Conservation (phyloP, 1,139 yeast genomes). For the Zygoascus sp. region DNA sequence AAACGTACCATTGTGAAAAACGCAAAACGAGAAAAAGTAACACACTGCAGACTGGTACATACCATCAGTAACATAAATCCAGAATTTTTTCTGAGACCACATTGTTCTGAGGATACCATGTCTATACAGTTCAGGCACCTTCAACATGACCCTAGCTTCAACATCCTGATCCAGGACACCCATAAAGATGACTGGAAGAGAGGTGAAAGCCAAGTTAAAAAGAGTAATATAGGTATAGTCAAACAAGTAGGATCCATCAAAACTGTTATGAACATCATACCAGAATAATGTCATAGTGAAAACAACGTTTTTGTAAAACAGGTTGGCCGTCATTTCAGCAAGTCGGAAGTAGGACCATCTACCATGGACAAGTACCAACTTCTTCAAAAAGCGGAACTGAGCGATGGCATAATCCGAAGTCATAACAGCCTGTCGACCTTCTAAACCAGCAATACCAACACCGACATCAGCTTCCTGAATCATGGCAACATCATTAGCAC, state of each 20-base stretch:
- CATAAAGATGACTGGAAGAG: constrained; percentile 85
- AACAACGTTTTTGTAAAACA: constrained; percentile 87
- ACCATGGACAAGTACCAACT: constrained; percentile 84
- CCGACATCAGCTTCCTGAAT: constrained; percentile 98
- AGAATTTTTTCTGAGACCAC: constrained; percentile 75
- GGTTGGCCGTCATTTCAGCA: constrained; percentile 89
- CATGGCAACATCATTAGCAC: constrained; percentile 98
- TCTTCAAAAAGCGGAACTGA: constrained; percentile 78
- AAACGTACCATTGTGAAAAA: constrained; percentile 55
- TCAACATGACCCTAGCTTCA: constrained; percentile 66
- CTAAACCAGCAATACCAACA: constrained; percentile 97
- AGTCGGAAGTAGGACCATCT: constrained; percentile 93
- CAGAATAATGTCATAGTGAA: constrained; percentile 87
- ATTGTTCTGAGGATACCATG: constrained; percentile 79
- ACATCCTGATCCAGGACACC: constrained; percentile 95
- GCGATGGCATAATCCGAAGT: constrained; percentile 96
- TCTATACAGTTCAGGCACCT: constrained; percentile 83
- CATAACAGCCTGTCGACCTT: constrained; percentile 99
- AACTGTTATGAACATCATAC: constrained; percentile 82
- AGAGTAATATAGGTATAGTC: constrained; percentile 91
- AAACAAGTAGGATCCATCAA: constrained; percentile 87
- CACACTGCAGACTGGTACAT: constrained; percentile 81
- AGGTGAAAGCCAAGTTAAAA: constrained; percentile 91
- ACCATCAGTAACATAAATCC: constrained; percentile 81
- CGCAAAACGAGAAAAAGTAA: constrained; percentile 77